phyloP scores from a whole-genome alignment of 1,139 yeast species.

The Sugiyamaella novakii region DNA sequence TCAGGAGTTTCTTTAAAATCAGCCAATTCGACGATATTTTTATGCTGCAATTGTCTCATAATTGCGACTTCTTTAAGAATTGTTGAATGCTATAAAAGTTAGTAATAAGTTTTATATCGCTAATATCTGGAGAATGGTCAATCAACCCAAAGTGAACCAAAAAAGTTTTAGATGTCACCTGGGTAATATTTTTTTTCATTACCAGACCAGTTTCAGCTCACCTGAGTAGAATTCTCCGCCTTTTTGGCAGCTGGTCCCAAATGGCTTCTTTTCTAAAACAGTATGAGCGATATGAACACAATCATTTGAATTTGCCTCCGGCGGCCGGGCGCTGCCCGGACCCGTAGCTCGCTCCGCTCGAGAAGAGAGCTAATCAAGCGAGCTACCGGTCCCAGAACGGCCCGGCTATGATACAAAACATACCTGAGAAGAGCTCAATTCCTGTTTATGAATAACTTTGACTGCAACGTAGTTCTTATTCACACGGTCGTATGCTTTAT shows the following conservation, averaged over 20 bases:
- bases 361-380: not conserved
- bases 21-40: constrained; percentile 69
- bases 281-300: constrained; percentile 19
- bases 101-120: constrained; percentile 12
- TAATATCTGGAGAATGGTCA: too few species aligned
- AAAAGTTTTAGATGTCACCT: too few species aligned
- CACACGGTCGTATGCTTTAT: constrained; percentile 59
- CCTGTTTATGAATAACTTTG: constrained; percentile 76
- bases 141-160: too few species aligned
- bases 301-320: too few species aligned
- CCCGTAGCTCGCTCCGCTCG: constrained; percentile 1
- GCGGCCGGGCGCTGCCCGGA: too few species aligned
- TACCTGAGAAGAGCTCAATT: constrained; percentile 51
- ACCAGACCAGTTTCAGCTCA: too few species aligned
- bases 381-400: not conserved
- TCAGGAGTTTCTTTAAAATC: constrained; percentile 66
- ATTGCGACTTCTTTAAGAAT: constrained; percentile 84
- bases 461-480: constrained; percentile 68
- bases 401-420: constrained; percentile 28
- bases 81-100: constrained; percentile 47
- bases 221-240: constrained; percentile 39
- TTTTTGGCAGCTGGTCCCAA: constrained; percentile 36
- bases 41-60: constrained; percentile 72
- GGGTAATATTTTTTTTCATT: too few species aligned
- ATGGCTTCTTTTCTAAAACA: constrained; percentile 29